Percentiles rank a stretch among this genome's conserved stretches.
Evolutionary conservation across 2,329 filamentous ascomycete species (phyloP).

Genomic region (Mycosphaerella sp.): DNA sequence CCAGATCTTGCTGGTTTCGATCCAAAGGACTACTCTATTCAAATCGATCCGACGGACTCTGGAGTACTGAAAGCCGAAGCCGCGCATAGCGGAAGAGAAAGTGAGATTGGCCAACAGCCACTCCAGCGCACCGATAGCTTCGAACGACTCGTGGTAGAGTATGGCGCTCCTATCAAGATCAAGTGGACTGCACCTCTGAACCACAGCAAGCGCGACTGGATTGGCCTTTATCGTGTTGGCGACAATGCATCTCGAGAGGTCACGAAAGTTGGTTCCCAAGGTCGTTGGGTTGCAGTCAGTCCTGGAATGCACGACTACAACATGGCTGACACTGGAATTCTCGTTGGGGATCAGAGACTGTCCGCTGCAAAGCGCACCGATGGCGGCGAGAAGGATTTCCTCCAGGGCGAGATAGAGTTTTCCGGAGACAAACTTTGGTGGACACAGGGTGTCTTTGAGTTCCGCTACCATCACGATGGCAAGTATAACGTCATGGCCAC

Average conservation of each 20-base stretch:
- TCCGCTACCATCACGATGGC: slow-evolving; percentile 91
- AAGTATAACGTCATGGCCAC: slow-evolving; percentile 91
- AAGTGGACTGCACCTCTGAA: slow-evolving; percentile 84
- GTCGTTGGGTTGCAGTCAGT: slow-evolving; percentile 81
- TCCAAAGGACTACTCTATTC: slow-evolving; percentile 70
- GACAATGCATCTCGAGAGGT: slow-evolving; percentile 82
- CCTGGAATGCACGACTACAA: slow-evolving; percentile 68
- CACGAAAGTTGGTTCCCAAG: slow-evolving; percentile 77
- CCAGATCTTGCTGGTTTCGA: slow-evolving; percentile 75
- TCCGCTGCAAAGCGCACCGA: slow-evolving; percentile 40
- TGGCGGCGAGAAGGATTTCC: slow-evolving; percentile 52
- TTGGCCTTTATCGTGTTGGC: slow-evolving; percentile 91
- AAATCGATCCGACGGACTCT: slow-evolving; percentile 59
- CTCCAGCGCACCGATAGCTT: slow-evolving; percentile 55
- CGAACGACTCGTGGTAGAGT: slow-evolving; percentile 75
- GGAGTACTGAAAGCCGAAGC: slow-evolving; percentile 36
- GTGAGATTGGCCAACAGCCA: slow-evolving; percentile 60
- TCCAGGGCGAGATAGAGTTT: slow-evolving; percentile 79
- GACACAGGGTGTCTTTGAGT: slow-evolving; percentile 93
- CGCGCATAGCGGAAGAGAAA: slow-evolving; percentile 63
- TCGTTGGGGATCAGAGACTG: slow-evolving; percentile 59
- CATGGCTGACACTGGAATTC: slow-evolving; percentile 68
- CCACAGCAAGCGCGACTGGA: slow-evolving; percentile 89
- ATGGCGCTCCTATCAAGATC: slow-evolving; percentile 82
- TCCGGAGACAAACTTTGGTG: slow-evolving; percentile 93